Conservation (phyloP, 441 rosid genomes). For the Pelargonium australe region DNA sequence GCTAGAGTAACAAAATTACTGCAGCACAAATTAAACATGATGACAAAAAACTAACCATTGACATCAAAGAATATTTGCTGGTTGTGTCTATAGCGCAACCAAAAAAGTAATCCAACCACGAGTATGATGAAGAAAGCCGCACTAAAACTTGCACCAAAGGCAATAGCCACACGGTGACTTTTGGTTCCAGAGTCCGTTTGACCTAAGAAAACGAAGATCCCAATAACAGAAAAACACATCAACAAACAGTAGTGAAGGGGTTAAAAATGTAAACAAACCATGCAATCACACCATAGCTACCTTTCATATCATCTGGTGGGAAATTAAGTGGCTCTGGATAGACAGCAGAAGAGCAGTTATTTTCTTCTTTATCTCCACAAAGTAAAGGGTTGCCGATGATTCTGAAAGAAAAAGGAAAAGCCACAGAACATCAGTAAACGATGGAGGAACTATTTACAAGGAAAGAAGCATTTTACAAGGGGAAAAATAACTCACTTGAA, state of each 20-base stretch:
- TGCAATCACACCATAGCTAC: not conserved
- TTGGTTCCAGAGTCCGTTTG: slow-evolving; percentile 26
- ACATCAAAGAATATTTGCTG: slow-evolving; percentile 71
- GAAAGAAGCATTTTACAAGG: slow-evolving; percentile 9
- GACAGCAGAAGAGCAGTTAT: slow-evolving; percentile 5
- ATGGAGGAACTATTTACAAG: not conserved
- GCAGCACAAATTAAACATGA: not conserved
- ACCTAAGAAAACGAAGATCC: not conserved
- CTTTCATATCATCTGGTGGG: not conserved
- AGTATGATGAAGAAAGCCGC: slow-evolving; percentile 55
- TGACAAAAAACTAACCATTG: slow-evolving; percentile 46
- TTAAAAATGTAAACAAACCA: not conserved
- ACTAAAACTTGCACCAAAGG: slow-evolving; percentile 65
- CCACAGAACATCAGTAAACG: not conserved
- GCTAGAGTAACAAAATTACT: not conserved
- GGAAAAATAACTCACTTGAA: slow-evolving; percentile 47
- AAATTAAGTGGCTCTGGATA: slow-evolving; percentile 42
- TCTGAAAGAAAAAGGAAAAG: slow-evolving; percentile 35
- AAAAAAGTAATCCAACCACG: slow-evolving; percentile 56
- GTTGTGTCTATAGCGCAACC: slow-evolving; percentile 77
- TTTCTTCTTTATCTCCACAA: slow-evolving; percentile 28
- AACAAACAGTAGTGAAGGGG: not conserved
- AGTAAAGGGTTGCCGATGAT: slow-evolving; percentile 76
- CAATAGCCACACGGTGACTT: slow-evolving; percentile 67
- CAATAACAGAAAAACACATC: not conserved